phyloP scores from a whole-genome alignment of 441 rosid species.

The Mallotus repandus region DNA sequence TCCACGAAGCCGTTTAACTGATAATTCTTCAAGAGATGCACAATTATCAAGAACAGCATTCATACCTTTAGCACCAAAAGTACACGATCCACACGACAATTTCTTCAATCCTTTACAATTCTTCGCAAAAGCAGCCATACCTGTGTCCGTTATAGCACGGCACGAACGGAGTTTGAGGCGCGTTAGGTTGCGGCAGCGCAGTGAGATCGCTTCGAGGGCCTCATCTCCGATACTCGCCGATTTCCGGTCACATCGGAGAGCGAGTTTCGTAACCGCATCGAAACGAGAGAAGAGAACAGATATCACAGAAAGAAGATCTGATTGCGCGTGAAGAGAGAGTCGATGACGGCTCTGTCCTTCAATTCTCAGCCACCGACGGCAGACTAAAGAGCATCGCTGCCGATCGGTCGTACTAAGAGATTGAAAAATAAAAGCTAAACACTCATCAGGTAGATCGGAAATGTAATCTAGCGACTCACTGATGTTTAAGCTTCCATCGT shows the following conservation, averaged over 20 bases:
- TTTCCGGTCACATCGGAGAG: constrained; percentile 78
- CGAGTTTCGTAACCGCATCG: constrained; percentile 83
- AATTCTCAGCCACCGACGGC: constrained; percentile 63
- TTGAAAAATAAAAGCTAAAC: constrained; percentile 75
- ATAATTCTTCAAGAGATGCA: constrained; percentile 62
- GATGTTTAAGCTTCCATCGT: neutral
- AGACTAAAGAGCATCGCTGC: constrained; percentile 64
- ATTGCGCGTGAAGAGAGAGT: constrained; percentile 68
- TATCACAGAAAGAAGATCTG: constrained; percentile 54
- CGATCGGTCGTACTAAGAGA: constrained; percentile 59
- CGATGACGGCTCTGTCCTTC: constrained; percentile 90
- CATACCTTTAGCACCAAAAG: constrained; percentile 84
- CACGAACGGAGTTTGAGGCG: constrained; percentile 81
- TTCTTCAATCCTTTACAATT: constrained; percentile 73
- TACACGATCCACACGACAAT: constrained; percentile 77
- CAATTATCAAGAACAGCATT: constrained; percentile 80
- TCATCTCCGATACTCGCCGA: constrained; percentile 69
- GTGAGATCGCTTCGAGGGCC: constrained; percentile 56
- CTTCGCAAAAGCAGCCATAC: constrained; percentile 62
- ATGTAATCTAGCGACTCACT: constrained; percentile 45
- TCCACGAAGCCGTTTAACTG: constrained; percentile 77
- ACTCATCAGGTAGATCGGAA: constrained; percentile 72
- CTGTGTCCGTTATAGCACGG: constrained; percentile 68
- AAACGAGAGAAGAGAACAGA: constrained; percentile 65
- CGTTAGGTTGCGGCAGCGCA: constrained; percentile 59